Evolutionary conservation across 2,329 filamentous ascomycete genomes (phyloP), one percentile per base, ranked within the genome.

Genomic region (Ophiostoma piceae): DNA sequence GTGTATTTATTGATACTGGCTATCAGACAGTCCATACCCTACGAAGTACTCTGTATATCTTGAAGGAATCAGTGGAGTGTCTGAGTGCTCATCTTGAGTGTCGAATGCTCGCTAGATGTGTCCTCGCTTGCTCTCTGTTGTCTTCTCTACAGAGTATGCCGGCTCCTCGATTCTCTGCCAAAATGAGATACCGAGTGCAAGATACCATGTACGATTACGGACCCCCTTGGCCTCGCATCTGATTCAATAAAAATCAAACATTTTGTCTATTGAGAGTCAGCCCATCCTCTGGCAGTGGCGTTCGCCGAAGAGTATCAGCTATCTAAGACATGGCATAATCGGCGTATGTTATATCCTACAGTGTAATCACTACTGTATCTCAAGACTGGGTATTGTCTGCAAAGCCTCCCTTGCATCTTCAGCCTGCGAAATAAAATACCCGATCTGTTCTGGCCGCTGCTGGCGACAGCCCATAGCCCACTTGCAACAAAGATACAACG

Each of bases 391-490:
- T 35, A 35, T 35, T 35, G 35, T 35, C 19, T 47, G 16, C 5
- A 47, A 1, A 47, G 43, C 16, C 8, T 26, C 51, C 51, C 51
- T 12, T 57, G n/a, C 51, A 12, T 57, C 4, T 26, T 57, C 22
- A 57, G 51, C 51, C n/a, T 57, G 51, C 22, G 51, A 26, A 57
- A 57, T 26, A 11, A 57, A 57, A 57, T 57, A 29, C 51, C 51
- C 51, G 51, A 57, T 26, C 22, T 22, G 51, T 26, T 57, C 9
- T 57, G 51, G 51, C 51, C 51, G 11, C 51, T n/a, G 11, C 51
- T 35, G 51, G 12, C 26, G 51, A 57, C 51, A 57, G 51, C 51
- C 51, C 51, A 57, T 57, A 57, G 51, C 51, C 51, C 51, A 14
- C 51, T 26, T 57, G n/a, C 51, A 11, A 41, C 39, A 12, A 22